A percentile compares a stretch with the other conserved stretches of the same genome.
These are phyloP conservation scores for Fraxinus platypoda DNA, from an alignment of 305 asterid species.

Conservation along the genomic window DNA sequence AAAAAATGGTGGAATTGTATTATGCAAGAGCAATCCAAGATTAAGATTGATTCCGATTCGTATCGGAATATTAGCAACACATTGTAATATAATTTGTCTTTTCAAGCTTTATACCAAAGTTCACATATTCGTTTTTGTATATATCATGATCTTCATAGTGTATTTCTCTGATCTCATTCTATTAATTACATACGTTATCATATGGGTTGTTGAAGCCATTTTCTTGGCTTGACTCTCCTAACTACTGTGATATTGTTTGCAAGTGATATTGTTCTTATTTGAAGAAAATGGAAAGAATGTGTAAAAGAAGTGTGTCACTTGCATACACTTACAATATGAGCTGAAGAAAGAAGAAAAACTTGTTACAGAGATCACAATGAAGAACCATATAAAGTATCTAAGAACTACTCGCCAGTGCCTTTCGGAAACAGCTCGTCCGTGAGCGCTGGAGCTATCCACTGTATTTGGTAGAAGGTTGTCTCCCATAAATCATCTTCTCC, in stretches of 20 bases:
- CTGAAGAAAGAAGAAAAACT: neutral
- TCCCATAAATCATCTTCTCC: conserved; percentile 87
- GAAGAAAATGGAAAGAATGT: neutral
- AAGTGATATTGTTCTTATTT: neutral
- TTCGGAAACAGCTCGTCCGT: conserved; percentile 79
- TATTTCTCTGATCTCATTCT: neutral
- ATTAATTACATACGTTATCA: neutral
- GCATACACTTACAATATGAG: neutral
- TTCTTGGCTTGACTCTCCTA: neutral
- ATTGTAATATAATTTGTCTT: conserved; percentile 7
- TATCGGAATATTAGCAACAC: conserved; percentile 32
- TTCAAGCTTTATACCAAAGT: neutral
- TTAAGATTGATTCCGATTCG: conserved; percentile 41
- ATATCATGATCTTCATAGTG: neutral
- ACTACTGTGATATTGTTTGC: neutral
- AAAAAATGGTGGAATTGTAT: conserved; percentile 37
- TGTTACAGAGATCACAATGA: neutral
- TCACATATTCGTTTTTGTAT: neutral
- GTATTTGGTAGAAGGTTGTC: conserved; percentile 66
- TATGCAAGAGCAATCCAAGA: conserved; percentile 34
- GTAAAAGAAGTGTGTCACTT: neutral
- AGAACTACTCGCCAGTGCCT: conserved; percentile 22
- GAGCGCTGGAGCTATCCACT: conserved; percentile 85
- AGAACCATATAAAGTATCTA: neutral
- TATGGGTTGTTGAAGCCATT: neutral